These are phyloP conservation scores for Cyclostephanos tholiformis DNA, from an alignment of 108 stramenopile genomes.

Conservation along the genomic window DNA sequence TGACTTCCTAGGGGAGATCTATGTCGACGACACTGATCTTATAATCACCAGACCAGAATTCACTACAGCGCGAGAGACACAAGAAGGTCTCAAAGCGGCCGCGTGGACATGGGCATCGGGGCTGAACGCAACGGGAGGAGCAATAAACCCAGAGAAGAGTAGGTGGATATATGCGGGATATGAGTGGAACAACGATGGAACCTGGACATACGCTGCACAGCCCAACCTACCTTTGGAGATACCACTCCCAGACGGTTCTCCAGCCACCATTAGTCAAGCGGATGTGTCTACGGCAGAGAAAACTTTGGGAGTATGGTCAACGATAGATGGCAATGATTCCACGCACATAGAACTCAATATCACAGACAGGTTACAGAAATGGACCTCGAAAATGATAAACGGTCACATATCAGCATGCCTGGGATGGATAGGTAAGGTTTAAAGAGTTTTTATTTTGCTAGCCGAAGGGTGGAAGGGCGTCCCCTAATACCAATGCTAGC, in stretches of 20 bases:
- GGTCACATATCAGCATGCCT: background rate
- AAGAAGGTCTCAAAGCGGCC: background rate
- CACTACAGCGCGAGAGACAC: background rate
- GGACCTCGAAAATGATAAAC: background rate
- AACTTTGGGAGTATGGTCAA: background rate
- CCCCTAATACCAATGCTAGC: conserved; percentile 8
- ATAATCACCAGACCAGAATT: background rate
- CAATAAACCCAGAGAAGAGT: background rate
- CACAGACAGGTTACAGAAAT: background rate
- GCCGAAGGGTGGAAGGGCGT: no score
- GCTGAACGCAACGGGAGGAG: background rate
- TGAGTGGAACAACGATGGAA: background rate
- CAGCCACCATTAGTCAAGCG: background rate
- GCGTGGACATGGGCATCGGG: background rate
- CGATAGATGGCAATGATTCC: background rate
- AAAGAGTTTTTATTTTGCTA: no score
- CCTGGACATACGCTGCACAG: background rate
- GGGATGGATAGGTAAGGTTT: background rate
- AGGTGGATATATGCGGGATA: background rate
- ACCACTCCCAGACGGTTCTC: background rate
- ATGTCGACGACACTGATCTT: background rate
- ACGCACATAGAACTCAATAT: background rate
- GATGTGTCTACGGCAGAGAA: background rate
- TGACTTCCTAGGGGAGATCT: background rate
- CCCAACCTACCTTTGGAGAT: background rate